Evolutionary conservation across 1,139 yeast genomes (phyloP).

Genomic region (Entelexis sorbosivorans): DNA sequence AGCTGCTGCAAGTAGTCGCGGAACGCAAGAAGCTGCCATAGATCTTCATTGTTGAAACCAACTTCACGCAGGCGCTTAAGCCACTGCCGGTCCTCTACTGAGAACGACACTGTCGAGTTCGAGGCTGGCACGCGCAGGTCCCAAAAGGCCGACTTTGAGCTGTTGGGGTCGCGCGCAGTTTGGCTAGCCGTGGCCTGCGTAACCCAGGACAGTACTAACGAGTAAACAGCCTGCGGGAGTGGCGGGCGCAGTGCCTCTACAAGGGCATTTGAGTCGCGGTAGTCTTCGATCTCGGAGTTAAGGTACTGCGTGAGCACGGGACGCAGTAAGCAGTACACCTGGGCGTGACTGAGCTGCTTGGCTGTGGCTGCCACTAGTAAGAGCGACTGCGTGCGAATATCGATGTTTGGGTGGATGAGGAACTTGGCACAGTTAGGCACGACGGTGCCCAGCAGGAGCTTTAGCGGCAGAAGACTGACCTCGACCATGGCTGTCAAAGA

Average conservation of each 20-base stretch:
- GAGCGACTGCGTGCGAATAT: constrained; percentile 67
- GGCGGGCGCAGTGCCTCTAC: constrained; percentile 53
- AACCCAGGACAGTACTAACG: constrained; percentile 63
- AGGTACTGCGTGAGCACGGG: constrained; percentile 73
- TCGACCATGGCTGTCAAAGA: constrained; percentile 50
- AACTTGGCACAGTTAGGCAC: constrained; percentile 39
- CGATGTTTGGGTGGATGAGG: constrained; percentile 68
- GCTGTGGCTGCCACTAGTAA: constrained; percentile 53
- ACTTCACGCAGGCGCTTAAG: constrained; percentile 53
- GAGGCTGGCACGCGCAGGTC: constrained; percentile 7
- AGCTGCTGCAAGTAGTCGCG: constrained; percentile 59
- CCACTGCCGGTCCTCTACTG: constrained; percentile 63
- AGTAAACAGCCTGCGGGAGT: constrained; percentile 54
- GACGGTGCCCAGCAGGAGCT: constrained; percentile 43
- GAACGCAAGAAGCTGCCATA: constrained; percentile 61
- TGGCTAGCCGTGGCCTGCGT: constrained; percentile 36
- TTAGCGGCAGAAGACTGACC: constrained; percentile 43
- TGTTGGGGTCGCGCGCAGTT: not conserved
- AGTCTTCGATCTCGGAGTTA: constrained; percentile 64
- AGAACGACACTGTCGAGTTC: constrained; percentile 15
- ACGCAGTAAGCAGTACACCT: constrained; percentile 66
- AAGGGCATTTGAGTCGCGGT: constrained; percentile 37
- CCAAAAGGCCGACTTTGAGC: constrained; percentile 66
- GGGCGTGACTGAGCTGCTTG: constrained; percentile 58
- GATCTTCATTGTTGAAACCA: constrained; percentile 59